phyloP scores from a whole-genome alignment of 1,284 basidiomycete genomes.

The Heterobasidion occidentale region DNA sequence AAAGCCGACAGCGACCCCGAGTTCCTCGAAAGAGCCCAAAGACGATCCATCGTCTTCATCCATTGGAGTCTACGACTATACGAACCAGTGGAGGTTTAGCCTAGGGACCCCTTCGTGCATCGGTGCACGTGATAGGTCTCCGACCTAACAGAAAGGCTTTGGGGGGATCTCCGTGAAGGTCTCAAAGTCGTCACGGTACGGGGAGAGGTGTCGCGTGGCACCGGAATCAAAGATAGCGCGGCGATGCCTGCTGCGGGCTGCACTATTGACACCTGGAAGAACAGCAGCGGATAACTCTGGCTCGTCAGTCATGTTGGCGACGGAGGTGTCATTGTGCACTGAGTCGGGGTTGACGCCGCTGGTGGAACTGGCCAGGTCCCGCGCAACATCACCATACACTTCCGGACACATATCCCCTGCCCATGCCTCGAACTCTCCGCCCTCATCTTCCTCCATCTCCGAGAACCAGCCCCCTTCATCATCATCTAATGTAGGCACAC shows the following conservation, averaged over 20 bases:
- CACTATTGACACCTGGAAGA: neutral
- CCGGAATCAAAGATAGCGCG: constrained; percentile 25
- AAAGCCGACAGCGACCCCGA: no score
- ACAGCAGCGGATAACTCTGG: neutral
- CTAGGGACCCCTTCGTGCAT: no score
- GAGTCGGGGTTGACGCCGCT: neutral
- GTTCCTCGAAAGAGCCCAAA: no score
- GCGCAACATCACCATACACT: neutral
- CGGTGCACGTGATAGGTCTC: no score
- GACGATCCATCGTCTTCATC: no score
- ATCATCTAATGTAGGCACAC: neutral
- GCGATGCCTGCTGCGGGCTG: neutral
- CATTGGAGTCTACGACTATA: no score
- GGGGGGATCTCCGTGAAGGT: constrained; percentile 20
- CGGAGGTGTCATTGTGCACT: neutral
- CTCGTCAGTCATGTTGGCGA: neutral
- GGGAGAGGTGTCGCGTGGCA: constrained; percentile 29
- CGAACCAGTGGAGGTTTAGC: no score
- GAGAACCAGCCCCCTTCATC: neutral
- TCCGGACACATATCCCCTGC: neutral
- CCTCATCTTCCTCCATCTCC: neutral
- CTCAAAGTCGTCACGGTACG: constrained; percentile 24
- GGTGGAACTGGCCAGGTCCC: neutral
- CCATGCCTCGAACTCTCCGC: neutral
- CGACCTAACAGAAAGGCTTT: no score